Percentiles rank a stretch among this genome's conserved stretches.
These are phyloP conservation scores for Tylopilus rubrobrunneus DNA, from an alignment of 768 basidiomycete species.

Conservation along the genomic window DNA sequence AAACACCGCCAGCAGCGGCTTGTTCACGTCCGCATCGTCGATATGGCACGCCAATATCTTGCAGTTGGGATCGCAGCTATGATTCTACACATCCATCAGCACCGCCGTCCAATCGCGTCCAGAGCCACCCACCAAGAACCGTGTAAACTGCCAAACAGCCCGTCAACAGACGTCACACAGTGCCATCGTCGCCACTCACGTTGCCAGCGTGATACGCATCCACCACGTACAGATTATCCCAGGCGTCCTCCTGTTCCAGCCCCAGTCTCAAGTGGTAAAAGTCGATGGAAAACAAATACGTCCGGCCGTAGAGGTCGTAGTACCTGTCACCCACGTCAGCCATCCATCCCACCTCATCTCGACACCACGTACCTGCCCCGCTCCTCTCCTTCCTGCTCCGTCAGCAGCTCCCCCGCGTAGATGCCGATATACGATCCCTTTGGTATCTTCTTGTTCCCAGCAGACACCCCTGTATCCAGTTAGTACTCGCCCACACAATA, in stretches of 20 bases:
- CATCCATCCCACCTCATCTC: background rate
- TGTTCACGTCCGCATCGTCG: conserved; percentile 69
- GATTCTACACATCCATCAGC: conserved; percentile 53
- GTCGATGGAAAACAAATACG: conserved; percentile 82
- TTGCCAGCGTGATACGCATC: conserved; percentile 90
- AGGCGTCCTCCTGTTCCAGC: conserved; percentile 23
- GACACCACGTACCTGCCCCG: conserved; percentile 56
- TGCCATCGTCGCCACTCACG: conserved; percentile 41
- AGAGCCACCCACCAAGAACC: conserved; percentile 67
- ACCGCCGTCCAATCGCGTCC: no score
- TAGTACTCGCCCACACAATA: background rate
- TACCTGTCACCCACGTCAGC: conserved; percentile 37
- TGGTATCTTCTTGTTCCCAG: conserved; percentile 58
- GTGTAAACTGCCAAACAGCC: conserved; percentile 65
- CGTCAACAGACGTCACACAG: background rate
- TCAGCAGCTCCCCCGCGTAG: conserved; percentile 81
- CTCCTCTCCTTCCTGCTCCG: conserved; percentile 58
- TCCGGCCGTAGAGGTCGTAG: conserved; percentile 73
- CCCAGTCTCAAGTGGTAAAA: conserved; percentile 57
- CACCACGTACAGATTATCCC: conserved; percentile 48
- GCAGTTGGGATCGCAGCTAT: conserved; percentile 88
- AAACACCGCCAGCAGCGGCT: conserved; percentile 68
- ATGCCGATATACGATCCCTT: conserved; percentile 74
- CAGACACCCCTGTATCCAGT: conserved; percentile 59
- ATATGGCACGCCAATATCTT: conserved; percentile 69